A percentile compares a stretch with the other conserved stretches of the same genome.
phyloP scores from a whole-genome alignment of 495 filamentous ascomycete genomes.

The Talaromyces borbonicus region DNA sequence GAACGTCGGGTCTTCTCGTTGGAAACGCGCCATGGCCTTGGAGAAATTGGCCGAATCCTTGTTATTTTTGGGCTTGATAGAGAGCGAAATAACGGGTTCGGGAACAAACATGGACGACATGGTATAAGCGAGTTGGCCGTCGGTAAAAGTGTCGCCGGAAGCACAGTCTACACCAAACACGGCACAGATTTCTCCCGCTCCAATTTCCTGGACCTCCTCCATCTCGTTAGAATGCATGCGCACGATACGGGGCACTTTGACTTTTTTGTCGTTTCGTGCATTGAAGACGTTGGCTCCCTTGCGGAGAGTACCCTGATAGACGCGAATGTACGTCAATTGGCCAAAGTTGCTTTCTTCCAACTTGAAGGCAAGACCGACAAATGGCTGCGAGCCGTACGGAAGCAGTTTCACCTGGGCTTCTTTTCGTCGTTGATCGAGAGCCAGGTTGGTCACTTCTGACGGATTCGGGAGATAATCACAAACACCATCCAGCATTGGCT shows the following conservation, averaged over 20 bases:
- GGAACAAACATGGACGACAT: constrained; percentile 99
- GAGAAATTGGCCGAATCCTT: constrained; percentile 92
- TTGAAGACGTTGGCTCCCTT: constrained; percentile 91
- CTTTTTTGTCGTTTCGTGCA: constrained; percentile 85
- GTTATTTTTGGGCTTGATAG: constrained; percentile 90
- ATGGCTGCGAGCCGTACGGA: constrained; percentile 84
- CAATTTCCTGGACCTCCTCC: constrained; percentile 89
- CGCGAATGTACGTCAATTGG: constrained; percentile 95
- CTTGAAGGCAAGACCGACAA: constrained; percentile 97
- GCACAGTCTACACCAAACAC: constrained; percentile 98
- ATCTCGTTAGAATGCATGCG: constrained; percentile 99
- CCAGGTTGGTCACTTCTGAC: constrained; percentile 77
- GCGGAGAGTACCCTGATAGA: constrained; percentile 87
- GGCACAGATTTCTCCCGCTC: constrained; percentile 95
- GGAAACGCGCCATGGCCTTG: constrained; percentile 98
- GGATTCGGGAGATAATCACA: constrained; percentile 96
- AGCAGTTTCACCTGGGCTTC: constrained; percentile 79
- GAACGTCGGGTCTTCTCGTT: constrained; percentile 97
- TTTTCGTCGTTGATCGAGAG: constrained; percentile 68
- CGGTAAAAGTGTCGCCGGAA: constrained; percentile 96
- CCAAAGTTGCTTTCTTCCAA: constrained; percentile 98
- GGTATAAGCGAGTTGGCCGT: constrained; percentile 82
- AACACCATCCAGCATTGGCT: constrained; percentile 95
- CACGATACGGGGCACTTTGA: constrained; percentile 94
- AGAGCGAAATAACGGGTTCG: constrained; percentile 94